These are phyloP conservation scores for Citrus mangshanensis DNA, from an alignment of 345 rosid species.

Conservation along the genomic window DNA sequence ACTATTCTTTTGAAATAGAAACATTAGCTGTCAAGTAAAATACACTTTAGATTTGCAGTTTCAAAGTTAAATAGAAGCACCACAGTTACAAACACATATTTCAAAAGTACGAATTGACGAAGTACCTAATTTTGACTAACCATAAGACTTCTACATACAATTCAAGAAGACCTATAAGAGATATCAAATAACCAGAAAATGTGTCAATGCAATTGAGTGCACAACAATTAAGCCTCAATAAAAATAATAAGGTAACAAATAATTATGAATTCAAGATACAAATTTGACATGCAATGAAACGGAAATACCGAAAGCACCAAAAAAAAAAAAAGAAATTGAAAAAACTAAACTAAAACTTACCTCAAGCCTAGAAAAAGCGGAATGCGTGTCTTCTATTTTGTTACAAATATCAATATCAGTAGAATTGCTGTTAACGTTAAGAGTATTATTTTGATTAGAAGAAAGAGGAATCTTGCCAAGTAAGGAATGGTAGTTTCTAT, in stretches of 20 bases:
- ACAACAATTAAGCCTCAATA: background rate
- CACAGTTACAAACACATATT: background rate
- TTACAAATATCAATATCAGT: slow-evolving; percentile 4
- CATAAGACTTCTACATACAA: background rate
- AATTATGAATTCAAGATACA: background rate
- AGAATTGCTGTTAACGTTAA: background rate
- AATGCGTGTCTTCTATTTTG: slow-evolving; percentile 30
- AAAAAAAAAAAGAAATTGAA: background rate
- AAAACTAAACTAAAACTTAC: slow-evolving; percentile 20
- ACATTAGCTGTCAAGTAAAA: too few relatives aligned
- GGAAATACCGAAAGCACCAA: background rate
- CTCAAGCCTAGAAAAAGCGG: slow-evolving; percentile 30
- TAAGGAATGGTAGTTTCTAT: slow-evolving; percentile 18
- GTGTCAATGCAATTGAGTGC: background rate
- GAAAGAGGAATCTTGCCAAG: slow-evolving; percentile 9
- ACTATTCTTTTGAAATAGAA: background rate
- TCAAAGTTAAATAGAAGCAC: background rate
- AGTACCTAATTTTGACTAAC: background rate
- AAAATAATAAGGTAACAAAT: background rate
- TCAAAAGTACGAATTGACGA: background rate
- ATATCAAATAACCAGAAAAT: background rate
- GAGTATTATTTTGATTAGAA: slow-evolving; percentile 12
- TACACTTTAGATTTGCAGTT: too few relatives aligned
- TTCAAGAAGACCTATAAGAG: background rate
- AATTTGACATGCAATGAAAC: background rate